Base-by-base conservation (phyloP, 2,329 filamentous ascomycete species). In the Taxawa tesnikishii region DNA sequence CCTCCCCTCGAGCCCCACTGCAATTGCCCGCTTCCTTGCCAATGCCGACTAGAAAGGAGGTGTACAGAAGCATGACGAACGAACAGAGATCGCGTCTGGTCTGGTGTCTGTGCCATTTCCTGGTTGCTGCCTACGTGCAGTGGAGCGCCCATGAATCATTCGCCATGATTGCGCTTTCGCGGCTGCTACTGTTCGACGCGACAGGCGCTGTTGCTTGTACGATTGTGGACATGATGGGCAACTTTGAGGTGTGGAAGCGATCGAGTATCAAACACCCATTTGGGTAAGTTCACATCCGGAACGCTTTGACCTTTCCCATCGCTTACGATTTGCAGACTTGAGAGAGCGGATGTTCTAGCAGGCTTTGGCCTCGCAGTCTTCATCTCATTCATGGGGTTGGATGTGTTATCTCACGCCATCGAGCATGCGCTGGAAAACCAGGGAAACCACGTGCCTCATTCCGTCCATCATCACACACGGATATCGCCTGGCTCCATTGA, bases 211-310 rank as follows among this genome's bases (percentile, higher is more conserved):
- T 87, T 29, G 73, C 96, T 4, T 96, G 88, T 54, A 85, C 94
- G 3, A 77, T 75, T 9, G 88, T 96, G 28, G 90, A 98, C 50
- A 83, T 96, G 2, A 73, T 94, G 29, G 78, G 83, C 31, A 98
- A 98, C 55, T 98, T 98, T 48, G 90, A 98, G 53, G 87, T 96
- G 25, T 98, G 90, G 90, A 83, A 84, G 42, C 74, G 88, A 28
- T 88, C 83, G 45, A 92, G 79, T 43, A 81, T 98, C 45, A 78
- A 87, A 15, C 85, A 98, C 57, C 90, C 90, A 0, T 98, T 98
- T 51, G 53, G 36, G 11, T 33, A n/a, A 9, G 31, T 27, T 2
- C 2, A 8, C n/a, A 15, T 17, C 16, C n/a, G n/a, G 8, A 8
- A 23, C 6, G 14, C 16, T 8, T 5, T n/a, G 6, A 21, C 8